Base-by-base conservation (phyloP, 495 filamentous ascomycete genomes). In the Neurospora tetraspora region DNA sequence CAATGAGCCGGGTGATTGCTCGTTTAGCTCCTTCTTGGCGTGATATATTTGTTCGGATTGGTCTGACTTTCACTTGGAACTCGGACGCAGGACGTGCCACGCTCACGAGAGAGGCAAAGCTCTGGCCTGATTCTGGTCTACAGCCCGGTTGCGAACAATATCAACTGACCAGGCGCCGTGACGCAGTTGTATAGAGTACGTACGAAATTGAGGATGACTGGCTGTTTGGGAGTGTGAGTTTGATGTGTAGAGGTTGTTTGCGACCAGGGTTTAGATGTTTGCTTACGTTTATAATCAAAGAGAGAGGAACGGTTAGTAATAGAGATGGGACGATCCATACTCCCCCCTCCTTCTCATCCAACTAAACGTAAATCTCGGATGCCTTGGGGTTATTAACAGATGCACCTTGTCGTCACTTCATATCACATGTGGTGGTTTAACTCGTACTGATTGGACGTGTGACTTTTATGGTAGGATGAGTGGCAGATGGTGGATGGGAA, bases 361-460 rank as follows among this genome's bases (percentile, higher is more conserved):
- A 7, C 27, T 65, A 65, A 31, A 65, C 53, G 53, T 65, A 65
- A 65, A 65, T 12, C 31, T 34, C 31, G 53, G 53, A 31, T 27
- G 53, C 53, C 53, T 31, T 61, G n/a, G n/a, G 53, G 27, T 31
- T 34, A 65, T 65, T 34, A 65, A 18, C 53, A 65, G 23, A 65
- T 36, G 53, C 53, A 65, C 2, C 27, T n/a, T 77, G 71, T 75
- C 75, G 71, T 77, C 75, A 75, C 73, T 65, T 73, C 14, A 36
- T 14, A 74, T 77, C 75, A 77, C 75, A 77, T 77, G 75, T 69
- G 40, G 65, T 39, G 23, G 47, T 40, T 16, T 14, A 47, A 40
- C 34, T 47, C 47, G 53, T 69, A 72, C 69, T 70, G 74, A 75
- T 76, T 75, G 75, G 74, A 70, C 70, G 61, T 73, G 74, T 75